Evolutionary conservation across 371 early-diverging fungal genomes (phyloP).

Genomic region (Haplosporangium sp.): DNA sequence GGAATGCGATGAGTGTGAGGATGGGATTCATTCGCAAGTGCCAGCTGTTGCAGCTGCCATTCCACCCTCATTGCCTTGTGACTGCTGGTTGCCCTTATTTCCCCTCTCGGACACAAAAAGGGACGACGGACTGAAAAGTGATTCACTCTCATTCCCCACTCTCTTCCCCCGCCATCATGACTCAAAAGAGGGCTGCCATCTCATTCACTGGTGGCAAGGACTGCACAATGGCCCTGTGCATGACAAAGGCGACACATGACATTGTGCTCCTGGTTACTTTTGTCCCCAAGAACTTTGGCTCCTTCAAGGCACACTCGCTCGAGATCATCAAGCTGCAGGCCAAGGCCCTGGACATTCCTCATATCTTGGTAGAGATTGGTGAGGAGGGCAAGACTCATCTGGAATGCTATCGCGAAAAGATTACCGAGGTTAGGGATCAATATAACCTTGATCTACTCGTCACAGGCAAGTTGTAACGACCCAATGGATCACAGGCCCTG

Average conservation of each 20-base stretch:
- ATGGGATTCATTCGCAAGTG: not conserved
- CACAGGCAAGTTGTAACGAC: slow-evolving; percentile 51
- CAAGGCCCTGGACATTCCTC: slow-evolving; percentile 59
- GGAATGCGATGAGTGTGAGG: not conserved
- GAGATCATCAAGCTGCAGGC: slow-evolving; percentile 59
- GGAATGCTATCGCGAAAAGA: slow-evolving; percentile 59
- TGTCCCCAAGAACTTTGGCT: slow-evolving; percentile 58
- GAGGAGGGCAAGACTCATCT: slow-evolving; percentile 62
- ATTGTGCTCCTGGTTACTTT: slow-evolving; percentile 64
- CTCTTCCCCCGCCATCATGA: slow-evolving; percentile 18
- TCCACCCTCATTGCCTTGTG: no score
- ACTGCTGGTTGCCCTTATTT: no score
- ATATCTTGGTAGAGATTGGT: slow-evolving; percentile 56
- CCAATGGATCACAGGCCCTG: no score
- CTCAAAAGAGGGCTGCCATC: slow-evolving; percentile 57
- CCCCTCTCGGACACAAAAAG: not conserved
- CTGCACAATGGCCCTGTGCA: slow-evolving; percentile 62
- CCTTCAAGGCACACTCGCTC: slow-evolving; percentile 66
- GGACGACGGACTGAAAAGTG: no score
- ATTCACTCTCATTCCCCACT: no score
- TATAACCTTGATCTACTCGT: slow-evolving; percentile 60
- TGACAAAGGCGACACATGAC: slow-evolving; percentile 56
- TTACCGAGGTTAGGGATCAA: slow-evolving; percentile 44
- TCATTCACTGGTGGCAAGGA: slow-evolving; percentile 73
- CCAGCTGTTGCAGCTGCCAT: not conserved